Percentiles rank a stretch among this genome's conserved stretches.
Evolutionary conservation across 164 flowering plant genomes (phyloP).

Genomic region (Magnolia kwangsiensis): DNA sequence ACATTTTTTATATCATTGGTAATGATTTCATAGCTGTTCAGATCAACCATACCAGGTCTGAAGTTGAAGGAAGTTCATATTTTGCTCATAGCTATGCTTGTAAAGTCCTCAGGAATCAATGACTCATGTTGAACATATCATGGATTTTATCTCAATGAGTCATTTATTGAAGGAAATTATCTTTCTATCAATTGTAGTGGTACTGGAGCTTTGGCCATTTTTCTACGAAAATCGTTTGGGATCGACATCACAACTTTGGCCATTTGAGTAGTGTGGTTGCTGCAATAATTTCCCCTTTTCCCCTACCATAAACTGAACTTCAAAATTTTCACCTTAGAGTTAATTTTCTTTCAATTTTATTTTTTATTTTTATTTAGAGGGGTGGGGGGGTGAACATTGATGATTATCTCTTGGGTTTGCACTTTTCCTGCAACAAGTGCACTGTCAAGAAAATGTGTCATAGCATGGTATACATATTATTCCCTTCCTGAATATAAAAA

Average conservation of each 20-base stretch:
- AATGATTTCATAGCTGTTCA: neutral
- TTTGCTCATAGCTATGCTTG: neutral
- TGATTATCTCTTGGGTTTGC: too few species aligned
- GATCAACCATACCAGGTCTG: neutral
- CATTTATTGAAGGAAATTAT: neutral
- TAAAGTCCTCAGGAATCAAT: neutral
- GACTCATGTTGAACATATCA: neutral
- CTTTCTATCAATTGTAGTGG: conserved; percentile 53
- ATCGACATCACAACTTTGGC: conserved; percentile 91
- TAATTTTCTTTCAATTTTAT: too few species aligned
- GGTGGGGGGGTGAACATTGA: too few species aligned
- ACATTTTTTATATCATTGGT: neutral
- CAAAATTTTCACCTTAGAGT: too few species aligned
- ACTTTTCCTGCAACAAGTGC: too few species aligned
- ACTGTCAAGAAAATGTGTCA: too few species aligned
- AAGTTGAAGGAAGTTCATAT: neutral
- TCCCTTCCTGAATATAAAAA: too few species aligned
- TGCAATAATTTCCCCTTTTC: too few species aligned
- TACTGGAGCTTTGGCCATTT: conserved; percentile 95
- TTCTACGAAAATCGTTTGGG: conserved; percentile 51
- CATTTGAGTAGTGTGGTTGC: too few species aligned
- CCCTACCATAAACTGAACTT: too few species aligned
- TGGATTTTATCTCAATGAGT: neutral
- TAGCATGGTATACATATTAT: too few species aligned
- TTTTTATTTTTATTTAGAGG: too few species aligned